A percentile compares a stretch with the other conserved stretches of the same genome.
Evolutionary conservation across 2,329 filamentous ascomycete species (phyloP).

Genomic region (Stachybotrys chartarum): DNA sequence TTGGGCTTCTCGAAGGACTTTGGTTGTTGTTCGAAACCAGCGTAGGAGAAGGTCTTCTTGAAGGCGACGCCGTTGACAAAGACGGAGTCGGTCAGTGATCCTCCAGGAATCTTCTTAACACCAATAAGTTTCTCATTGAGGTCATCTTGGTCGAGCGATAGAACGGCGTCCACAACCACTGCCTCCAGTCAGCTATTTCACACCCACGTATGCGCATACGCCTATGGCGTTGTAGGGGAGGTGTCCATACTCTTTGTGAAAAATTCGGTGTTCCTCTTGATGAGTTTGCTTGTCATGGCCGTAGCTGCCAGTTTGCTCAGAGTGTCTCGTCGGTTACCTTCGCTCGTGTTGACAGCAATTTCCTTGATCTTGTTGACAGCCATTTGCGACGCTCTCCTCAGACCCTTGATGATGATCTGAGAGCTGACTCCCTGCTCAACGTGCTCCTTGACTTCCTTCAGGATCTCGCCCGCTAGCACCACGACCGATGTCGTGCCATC

Average conservation of each 20-base stretch:
- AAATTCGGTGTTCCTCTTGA: conserved; percentile 93
- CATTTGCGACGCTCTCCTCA: conserved; percentile 80
- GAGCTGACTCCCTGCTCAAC: conserved; percentile 96
- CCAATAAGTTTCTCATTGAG: conserved; percentile 97
- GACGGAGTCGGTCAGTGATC: conserved; percentile 89
- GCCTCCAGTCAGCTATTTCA: conserved; percentile 15
- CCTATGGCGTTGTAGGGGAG: neutral
- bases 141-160: conserved; percentile 92
- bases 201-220: neutral
- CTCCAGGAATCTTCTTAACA: conserved; percentile 96
- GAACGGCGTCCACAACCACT: conserved; percentile 97
- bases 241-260: conserved; percentile 84
- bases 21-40: conserved; percentile 97
- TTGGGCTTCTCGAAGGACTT: conserved; percentile 92
- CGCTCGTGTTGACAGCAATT: conserved; percentile 80
- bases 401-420: conserved; percentile 94
- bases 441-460: conserved; percentile 93
- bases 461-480: conserved; percentile 91
- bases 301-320: conserved; percentile 84
- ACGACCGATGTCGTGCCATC: conserved; percentile 98
- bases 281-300: conserved; percentile 99
- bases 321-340: conserved; percentile 80
- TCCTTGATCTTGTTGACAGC: conserved; percentile 99
- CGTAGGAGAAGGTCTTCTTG: conserved; percentile 99
- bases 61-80: conserved; percentile 98